Base-by-base conservation (phyloP, 768 basidiomycete species). In the Rhodosporidiobolus sp. region DNA sequence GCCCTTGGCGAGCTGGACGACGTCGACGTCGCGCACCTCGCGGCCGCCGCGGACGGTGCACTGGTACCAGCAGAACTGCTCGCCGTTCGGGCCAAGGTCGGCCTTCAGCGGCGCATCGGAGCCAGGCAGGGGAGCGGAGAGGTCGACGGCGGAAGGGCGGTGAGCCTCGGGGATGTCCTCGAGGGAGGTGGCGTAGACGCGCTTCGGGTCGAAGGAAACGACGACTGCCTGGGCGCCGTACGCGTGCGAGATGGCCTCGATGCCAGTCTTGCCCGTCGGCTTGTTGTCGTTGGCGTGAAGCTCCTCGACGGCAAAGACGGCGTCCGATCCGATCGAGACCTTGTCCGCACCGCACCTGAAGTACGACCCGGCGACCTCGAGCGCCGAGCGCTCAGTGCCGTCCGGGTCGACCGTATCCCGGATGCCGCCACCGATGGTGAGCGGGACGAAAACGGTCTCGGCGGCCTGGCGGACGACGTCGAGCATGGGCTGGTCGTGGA, bases 331-430 rank as follows among this genome's bases (percentile, higher is more conserved):
- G 80, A 99, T 94, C 80, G 91, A 94, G 59, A 99, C 94, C 83
- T 99, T 99, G 84, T 99, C 96, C 16, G 96, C 96, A 8, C 96
- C 96, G 8, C 90, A 92, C 45, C 96, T 88, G 83, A 99, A 99
- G 83, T 99, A 99, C 22, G 89, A 87, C 16, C 91, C 90, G 7
- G 96, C 96, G 59, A 98, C 96, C 80, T 98, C 94, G 68, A 96
- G 85, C 22, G 96, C 96, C 38, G 87, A 85, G 72, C 87, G 90
- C 70, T 83, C 83, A 10, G 94, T 95, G 48, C 94, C 94, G 81
- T 99, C 96, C 0, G 96, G 96, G 79, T 99, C 96, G 78, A 91
- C 83, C 28, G 89, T 89, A 81, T 96, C 94, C 81, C 94, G 94
- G 84, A 99, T 98, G 3, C 96, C 96, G 30, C 96, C 96, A 34